A percentile compares a stretch with the other conserved stretches of the same genome.
phyloP scores from a whole-genome alignment of 768 basidiomycete species.

The Calocybe indica region DNA sequence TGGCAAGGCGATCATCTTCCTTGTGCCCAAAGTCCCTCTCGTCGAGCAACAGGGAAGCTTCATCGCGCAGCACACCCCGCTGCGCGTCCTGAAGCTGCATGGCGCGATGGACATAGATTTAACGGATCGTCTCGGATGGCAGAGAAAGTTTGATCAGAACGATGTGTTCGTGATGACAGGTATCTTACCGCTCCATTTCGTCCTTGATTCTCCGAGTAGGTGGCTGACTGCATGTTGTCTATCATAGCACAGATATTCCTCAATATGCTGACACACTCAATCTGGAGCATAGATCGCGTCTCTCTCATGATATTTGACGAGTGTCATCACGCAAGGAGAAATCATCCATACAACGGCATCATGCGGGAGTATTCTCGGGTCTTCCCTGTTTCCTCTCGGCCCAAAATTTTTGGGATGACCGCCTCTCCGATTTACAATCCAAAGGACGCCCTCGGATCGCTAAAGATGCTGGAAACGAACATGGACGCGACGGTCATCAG shows the following conservation, averaged over 20 bases:
- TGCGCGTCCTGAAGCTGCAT: constrained; percentile 63
- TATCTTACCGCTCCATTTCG: constrained; percentile 19
- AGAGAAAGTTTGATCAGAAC: constrained; percentile 47
- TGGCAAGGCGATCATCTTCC: constrained; percentile 67
- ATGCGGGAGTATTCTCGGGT: constrained; percentile 62
- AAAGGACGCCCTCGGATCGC: constrained; percentile 57
- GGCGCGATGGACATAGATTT: constrained; percentile 71
- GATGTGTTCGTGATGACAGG: constrained; percentile 88
- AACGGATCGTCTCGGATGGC: constrained; percentile 63
- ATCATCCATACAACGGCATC: constrained; percentile 74
- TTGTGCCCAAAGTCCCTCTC: constrained; percentile 81
- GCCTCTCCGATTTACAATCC: constrained; percentile 86
- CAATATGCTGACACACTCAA: constrained; percentile 74
- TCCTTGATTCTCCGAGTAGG: too few species aligned
- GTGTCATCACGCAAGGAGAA: constrained; percentile 72
- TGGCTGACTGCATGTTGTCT: background rate
- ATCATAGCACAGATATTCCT: constrained; percentile 72
- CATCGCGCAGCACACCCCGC: constrained; percentile 54
- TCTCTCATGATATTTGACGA: constrained; percentile 77
- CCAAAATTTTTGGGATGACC: constrained; percentile 91
- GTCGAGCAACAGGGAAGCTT: constrained; percentile 79
- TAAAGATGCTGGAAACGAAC: constrained; percentile 61
- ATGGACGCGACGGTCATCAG: constrained; percentile 71
- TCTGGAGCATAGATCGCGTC: constrained; percentile 67
- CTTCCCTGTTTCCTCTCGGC: constrained; percentile 37